Evolutionary conservation across 345 rosid genomes (phyloP).

Genomic region (Bretschneidera sinensis): DNA sequence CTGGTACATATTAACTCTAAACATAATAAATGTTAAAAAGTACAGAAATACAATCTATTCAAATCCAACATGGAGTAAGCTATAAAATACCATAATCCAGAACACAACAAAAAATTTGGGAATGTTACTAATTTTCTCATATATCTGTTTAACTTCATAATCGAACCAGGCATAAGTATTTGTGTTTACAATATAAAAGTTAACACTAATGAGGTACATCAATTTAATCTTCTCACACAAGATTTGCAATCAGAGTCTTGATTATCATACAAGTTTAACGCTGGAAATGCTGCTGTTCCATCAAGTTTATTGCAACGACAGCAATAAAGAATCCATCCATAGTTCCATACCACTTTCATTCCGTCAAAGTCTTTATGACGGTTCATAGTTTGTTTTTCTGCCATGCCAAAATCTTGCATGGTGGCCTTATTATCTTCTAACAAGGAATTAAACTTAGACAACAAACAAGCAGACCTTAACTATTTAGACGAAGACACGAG

Average conservation of each 20-base stretch:
- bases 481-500: no score
- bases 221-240: neutral
- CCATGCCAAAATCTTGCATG: no score
- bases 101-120: neutral
- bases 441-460: neutral
- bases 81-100: neutral
- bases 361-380: neutral
- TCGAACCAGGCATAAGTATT: neutral
- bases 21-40: no score
- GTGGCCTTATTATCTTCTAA: neutral
- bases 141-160: neutral
- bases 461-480: no score
- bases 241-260: neutral
- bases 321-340: neutral
- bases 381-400: neutral
- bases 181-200: neutral
- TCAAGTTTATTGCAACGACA: no score
- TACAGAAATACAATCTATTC: neutral
- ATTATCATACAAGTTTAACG: no score
- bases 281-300: no score
- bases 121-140: no score
- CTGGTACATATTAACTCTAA: neutral
- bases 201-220: neutral
- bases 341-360: no score
- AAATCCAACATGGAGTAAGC: neutral